Conservation (phyloP, 768 basidiomycete species). For the Coprinopsis sp. region DNA sequence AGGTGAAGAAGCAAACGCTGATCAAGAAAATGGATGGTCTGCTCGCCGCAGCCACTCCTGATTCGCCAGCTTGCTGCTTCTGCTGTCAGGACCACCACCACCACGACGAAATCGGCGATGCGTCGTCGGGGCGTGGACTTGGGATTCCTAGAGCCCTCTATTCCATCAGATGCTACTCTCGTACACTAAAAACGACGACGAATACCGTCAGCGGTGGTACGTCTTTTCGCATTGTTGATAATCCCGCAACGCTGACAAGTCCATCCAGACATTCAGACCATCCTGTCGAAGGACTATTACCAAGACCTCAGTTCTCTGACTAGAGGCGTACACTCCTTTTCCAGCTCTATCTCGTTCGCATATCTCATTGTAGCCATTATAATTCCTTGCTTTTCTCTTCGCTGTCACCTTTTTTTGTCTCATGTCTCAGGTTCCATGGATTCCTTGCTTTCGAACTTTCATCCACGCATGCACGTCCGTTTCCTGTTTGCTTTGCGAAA, state of each 20-base stretch:
- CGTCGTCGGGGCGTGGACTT: neutral
- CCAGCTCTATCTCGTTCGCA: neutral
- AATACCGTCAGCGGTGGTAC: neutral
- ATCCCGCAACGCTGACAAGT: neutral
- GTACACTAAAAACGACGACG: neutral
- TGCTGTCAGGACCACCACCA: too few species aligned
- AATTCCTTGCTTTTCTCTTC: neutral
- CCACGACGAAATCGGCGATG: constrained; percentile 1
- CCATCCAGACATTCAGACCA: too few species aligned
- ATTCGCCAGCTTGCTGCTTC: too few species aligned
- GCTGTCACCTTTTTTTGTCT: too few species aligned
- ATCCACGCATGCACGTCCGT: too few species aligned
- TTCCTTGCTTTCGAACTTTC: too few species aligned
- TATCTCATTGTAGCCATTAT: neutral
- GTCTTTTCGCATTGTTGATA: neutral
- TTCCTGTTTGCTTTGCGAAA: too few species aligned
- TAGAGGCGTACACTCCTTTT: neutral
- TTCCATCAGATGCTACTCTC: neutral
- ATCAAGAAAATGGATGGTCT: neutral
- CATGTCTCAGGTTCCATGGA: too few species aligned
- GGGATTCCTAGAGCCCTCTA: neutral
- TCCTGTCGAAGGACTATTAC: neutral
- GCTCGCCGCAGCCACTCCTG: too few species aligned
- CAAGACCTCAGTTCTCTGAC: neutral
- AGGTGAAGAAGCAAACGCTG: neutral